Evolutionary conservation across 768 basidiomycete genomes (phyloP), one percentile per base, ranked within the genome.

Genomic region (Tricholoma matsutake): DNA sequence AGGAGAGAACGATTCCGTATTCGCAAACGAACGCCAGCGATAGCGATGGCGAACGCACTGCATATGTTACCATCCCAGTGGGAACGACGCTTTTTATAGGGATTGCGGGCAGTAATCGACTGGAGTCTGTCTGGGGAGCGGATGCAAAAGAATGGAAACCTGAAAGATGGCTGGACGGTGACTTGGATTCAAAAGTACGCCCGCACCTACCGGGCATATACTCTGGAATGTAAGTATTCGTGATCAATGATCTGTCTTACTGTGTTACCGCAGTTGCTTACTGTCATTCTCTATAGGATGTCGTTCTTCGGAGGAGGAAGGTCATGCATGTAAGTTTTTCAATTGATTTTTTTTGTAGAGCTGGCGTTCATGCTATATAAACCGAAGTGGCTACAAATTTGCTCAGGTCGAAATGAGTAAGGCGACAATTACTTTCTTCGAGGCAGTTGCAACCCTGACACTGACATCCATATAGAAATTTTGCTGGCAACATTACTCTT

Each of bases 401-500:
- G 82, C 85, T 4, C 75, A 81, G 68, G 72, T 83, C 59, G 83
- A 86, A 68, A 83, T 84, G 67, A 86, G 83, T 84, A 65, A 63
- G 82, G 16, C 8, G 58, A 34, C 16, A 43, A 51, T 16, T 32
- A 41, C n/a, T 13, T 56, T 25, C 1, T 31, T 18, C 51, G 28
- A 10, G 29, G 39, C 11, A 51, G 20, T 28, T 52, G 37, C 63
- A 51, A 4, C 43, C 20, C 16, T 53, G n/a, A 53, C 28, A 2
- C 9, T 32, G 29, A 10, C 18, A 6, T 18, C 34, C 34, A 14
- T 34, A 43, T 60, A 81, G 79, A 81, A 68, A 76, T 80, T 22
- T 63, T 81, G 8, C 70, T 81, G 13, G 68, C 73, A 0, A 73
- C 70, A 0, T 66, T 81, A 4, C 61, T 82, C n/a, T 65, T 65